Base-by-base conservation (phyloP, 1,284 basidiomycete genomes). In the Microbotryomycetes sp. region DNA sequence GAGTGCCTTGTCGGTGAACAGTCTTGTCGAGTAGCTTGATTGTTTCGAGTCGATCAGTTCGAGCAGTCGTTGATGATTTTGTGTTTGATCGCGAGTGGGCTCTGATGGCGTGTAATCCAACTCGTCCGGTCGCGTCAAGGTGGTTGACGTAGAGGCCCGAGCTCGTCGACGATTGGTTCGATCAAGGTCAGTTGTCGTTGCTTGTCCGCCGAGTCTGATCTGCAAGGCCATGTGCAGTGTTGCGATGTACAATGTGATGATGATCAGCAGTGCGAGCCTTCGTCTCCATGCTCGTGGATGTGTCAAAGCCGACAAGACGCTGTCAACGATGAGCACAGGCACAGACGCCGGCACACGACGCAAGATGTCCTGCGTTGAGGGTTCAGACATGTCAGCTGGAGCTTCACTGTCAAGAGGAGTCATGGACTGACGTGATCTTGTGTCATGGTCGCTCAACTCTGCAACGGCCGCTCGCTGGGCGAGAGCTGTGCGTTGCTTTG, bases 291-390 rank as follows among this genome's bases (percentile, higher is more conserved):
- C 53, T 4, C 45, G 48, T 25, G 36, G 45, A 32, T 62, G 60
- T 6, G 62, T 67, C 36, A 67, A 42, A 6, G 55, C 15, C n/a
- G 16, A 3, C 31, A 64, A 60, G 23, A 63, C 7, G 5, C 23
- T 7, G 55, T 67, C 63, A 51, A 67, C 23, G 26, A 61, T 16
- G 32, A 54, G 32, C 30, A 62, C 16, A 6, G 62, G 49, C 26
- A 56, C 45, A 3, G 48, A 26, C 1, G 52, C 9, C 4, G 63
- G 65, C 14, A 65, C 42, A 51, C 49, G 56, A 5, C 45, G 49
- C 14, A 67, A 57, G 25, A 66, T 59, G 54, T 66, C 65, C 65
- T 66, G 62, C 32, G 32, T 3, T 14, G 23, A 28, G 31, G 29
- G 14, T 22, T 4, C 28, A 15, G 47, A 36, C 23, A 49, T 25